phyloP scores from a whole-genome alignment of 768 basidiomycete species.

The Coprinopsis marcescibilis region DNA sequence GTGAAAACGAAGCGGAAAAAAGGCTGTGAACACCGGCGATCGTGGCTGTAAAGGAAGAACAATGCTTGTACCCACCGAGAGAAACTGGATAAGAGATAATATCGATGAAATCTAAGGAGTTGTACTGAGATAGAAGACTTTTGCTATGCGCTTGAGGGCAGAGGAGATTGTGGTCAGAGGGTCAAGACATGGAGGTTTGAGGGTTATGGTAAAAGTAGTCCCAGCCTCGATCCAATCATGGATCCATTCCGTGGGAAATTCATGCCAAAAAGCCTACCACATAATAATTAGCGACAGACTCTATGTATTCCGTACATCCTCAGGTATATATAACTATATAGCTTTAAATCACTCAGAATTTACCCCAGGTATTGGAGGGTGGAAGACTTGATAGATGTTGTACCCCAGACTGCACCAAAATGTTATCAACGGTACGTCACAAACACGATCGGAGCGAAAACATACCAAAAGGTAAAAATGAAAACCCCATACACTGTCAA shows the following conservation, averaged over 20 bases:
- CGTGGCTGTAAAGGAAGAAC: background rate
- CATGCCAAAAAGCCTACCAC: conserved; percentile 8
- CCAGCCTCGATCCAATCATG: conserved; percentile 10
- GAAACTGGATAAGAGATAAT: too few relatives aligned
- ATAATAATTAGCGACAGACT: background rate
- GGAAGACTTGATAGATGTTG: conserved; percentile 65
- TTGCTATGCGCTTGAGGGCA: conserved; percentile 2
- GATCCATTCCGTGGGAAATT: conserved; percentile 34
- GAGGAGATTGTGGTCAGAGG: conserved; percentile 6
- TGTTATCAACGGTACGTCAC: conserved; percentile 3
- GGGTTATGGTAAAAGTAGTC: conserved; percentile 14
- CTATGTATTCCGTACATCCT: conserved; percentile 1
- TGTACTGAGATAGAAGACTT: too few relatives aligned
- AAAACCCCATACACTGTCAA: conserved; percentile 69
- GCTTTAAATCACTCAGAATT: conserved; percentile 2
- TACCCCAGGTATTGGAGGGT: conserved; percentile 19
- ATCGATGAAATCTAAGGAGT: too few relatives aligned
- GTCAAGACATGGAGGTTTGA: conserved; percentile 25
- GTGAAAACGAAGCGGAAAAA: background rate
- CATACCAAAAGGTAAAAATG: conserved; percentile 88
- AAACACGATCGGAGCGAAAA: conserved; percentile 8
- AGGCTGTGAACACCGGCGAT: conserved; percentile 2
- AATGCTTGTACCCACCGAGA: background rate
- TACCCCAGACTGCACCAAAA: conserved; percentile 54
- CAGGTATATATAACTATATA: background rate